Percentiles rank a stretch among this genome's conserved stretches.
phyloP scores from a whole-genome alignment of 2,329 filamentous ascomycete genomes.

The Leptographium galeiforme region DNA sequence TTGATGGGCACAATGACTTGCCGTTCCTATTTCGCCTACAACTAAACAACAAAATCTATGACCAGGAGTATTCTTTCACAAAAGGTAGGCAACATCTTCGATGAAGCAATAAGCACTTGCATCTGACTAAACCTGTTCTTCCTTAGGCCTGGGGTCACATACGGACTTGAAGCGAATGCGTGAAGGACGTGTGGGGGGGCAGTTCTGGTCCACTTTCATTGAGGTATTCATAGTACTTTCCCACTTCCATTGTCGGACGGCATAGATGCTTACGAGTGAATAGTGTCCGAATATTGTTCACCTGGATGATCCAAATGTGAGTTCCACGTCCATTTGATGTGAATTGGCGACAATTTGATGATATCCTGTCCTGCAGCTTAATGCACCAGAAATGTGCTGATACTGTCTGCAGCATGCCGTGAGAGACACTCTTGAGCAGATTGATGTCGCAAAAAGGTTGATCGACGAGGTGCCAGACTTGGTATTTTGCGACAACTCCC shows the following conservation, averaged over 20 bases:
- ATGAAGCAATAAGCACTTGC: too few relatives aligned
- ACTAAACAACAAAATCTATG: conserved; percentile 16
- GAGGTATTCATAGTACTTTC: background rate
- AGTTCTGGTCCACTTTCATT: conserved; percentile 16
- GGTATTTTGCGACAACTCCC: conserved; percentile 15
- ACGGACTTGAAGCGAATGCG: conserved; percentile 17
- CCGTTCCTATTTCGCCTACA: conserved; percentile 18
- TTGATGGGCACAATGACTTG: conserved; percentile 20
- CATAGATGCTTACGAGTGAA: background rate
- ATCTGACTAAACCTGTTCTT: background rate
- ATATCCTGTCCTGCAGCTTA: too few relatives aligned
- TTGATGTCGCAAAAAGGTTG: conserved; percentile 19
- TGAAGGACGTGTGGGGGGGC: conserved; percentile 17
- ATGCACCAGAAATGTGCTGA: too few relatives aligned
- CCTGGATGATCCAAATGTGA: conserved; percentile 1
- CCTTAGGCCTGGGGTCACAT: conserved; percentile 6
- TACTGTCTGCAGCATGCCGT: conserved; percentile 5
- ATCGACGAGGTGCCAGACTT: conserved; percentile 15
- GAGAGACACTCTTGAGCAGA: conserved; percentile 18
- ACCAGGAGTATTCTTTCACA: background rate
- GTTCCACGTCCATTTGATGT: background rate
- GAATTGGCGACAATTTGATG: background rate
- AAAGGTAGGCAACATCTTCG: background rate
- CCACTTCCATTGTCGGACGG: background rate
- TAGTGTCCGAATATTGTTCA: background rate